These are phyloP conservation scores for Ogataea angusta DNA, from an alignment of 805 yeast genomes.

Conservation along the genomic window DNA sequence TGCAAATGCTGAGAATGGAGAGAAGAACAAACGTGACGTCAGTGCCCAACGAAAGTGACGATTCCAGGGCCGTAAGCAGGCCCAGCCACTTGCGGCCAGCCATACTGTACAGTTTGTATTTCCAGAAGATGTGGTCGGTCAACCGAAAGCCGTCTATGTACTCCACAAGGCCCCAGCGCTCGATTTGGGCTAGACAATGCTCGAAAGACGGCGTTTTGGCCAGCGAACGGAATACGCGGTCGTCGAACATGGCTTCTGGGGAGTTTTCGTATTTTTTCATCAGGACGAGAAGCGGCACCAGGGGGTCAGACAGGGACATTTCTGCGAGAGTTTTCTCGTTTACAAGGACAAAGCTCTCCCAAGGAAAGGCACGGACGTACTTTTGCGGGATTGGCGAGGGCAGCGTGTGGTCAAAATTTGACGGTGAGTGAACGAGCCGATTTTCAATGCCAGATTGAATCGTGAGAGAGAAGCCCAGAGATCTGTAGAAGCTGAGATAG, in stretches of 20 bases:
- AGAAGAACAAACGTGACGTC: constrained; percentile 11
- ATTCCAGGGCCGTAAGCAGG: constrained; percentile 11
- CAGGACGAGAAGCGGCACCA: constrained; percentile 7
- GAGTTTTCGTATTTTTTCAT: constrained; percentile 4
- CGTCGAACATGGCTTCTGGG: constrained; percentile 5
- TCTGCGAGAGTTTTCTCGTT: constrained; percentile 5
- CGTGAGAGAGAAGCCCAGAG: constrained; percentile 8
- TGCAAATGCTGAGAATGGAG: constrained; percentile 9
- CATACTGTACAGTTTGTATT: neutral
- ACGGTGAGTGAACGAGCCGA: neutral
- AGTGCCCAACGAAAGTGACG: constrained; percentile 4
- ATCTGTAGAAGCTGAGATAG: constrained; percentile 9
- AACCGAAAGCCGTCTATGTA: constrained; percentile 8
- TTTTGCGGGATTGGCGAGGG: neutral
- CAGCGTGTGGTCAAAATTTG: constrained; percentile 7
- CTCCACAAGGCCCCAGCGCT: constrained; percentile 7
- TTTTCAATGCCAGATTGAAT: constrained; percentile 9
- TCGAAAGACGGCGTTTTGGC: constrained; percentile 1
- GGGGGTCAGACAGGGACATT: constrained; percentile 5
- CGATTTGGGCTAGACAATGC: constrained; percentile 10
- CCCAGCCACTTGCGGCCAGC: constrained; percentile 18
- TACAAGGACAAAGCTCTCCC: constrained; percentile 5
- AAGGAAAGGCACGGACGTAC: neutral
- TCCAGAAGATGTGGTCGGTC: constrained; percentile 14
- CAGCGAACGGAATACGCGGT: constrained; percentile 4